Evolutionary conservation across 2,329 filamentous ascomycete genomes (phyloP).

Genomic region (Cryoendolithus antarcticus): DNA sequence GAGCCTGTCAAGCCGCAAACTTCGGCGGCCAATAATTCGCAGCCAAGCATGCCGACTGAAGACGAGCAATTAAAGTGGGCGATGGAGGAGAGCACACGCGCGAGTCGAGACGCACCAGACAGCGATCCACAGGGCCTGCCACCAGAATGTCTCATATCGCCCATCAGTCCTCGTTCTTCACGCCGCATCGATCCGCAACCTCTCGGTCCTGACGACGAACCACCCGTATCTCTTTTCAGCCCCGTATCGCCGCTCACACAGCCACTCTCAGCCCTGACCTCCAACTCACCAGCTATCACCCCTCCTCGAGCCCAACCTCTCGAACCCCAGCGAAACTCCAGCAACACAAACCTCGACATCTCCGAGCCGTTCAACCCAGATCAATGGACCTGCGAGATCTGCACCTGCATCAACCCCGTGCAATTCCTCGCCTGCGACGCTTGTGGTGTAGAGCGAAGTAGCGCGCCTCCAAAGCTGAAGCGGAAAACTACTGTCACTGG

Average conservation of each 20-base stretch:
- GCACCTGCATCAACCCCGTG: constrained; percentile 50
- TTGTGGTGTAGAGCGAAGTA: constrained; percentile 41
- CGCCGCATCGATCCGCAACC: no score
- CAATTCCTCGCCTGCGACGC: constrained; percentile 49
- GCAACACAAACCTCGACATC: constrained; percentile 21
- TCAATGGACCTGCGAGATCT: constrained; percentile 48
- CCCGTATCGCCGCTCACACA: constrained; percentile 6
- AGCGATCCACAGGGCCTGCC: not conserved
- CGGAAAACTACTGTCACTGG: constrained; percentile 3
- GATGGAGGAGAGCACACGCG: constrained; percentile 18
- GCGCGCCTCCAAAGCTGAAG: constrained; percentile 6
- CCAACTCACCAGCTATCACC: not conserved
- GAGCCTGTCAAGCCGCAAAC: constrained; percentile 5
- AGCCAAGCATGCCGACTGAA: constrained; percentile 13
- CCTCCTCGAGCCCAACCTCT: constrained; percentile 6
- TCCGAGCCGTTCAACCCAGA: constrained; percentile 23
- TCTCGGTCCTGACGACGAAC: no score
- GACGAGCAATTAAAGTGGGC: constrained; percentile 27
- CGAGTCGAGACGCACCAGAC: not conserved
- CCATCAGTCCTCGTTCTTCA: constrained; percentile 2
- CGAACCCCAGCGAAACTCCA: constrained; percentile 9
- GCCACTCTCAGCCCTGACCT: constrained; percentile 1
- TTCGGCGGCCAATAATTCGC: constrained; percentile 2
- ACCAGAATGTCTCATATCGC: constrained; percentile 2
- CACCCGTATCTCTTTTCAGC: not conserved